These are phyloP conservation scores for Pilaira anomala DNA, from an alignment of 192 early-diverging fungal genomes.

Conservation along the genomic window DNA sequence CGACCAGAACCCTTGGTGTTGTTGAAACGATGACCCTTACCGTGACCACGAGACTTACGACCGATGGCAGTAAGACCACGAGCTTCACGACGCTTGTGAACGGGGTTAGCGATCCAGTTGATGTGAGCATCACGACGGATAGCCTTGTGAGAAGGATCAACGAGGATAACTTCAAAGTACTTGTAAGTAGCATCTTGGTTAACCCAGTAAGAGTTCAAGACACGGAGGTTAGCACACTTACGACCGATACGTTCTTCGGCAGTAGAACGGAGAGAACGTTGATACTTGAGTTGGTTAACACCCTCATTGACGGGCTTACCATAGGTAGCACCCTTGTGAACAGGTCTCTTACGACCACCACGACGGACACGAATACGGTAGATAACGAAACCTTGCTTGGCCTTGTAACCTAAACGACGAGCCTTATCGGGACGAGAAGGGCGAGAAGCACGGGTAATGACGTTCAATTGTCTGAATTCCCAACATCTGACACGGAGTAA, in stretches of 20 bases:
- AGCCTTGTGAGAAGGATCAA: conserved; percentile 95
- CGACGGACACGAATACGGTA: conserved; percentile 98
- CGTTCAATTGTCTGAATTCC: conserved; percentile 97
- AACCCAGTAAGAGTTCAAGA: conserved; percentile 99
- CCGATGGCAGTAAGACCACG: conserved; percentile 95
- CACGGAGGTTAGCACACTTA: conserved; percentile 95
- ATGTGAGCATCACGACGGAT: conserved; percentile 98
- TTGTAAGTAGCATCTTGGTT: conserved; percentile 99
- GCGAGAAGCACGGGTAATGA: conserved; percentile 97
- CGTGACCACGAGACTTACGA: conserved; percentile 96
- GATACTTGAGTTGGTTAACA: conserved; percentile 98
- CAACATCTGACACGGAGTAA: conserved; percentile 95
- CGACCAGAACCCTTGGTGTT: conserved; percentile 96
- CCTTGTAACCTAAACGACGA: conserved; percentile 96
- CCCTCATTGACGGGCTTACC: conserved; percentile 98
- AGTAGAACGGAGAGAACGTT: conserved; percentile 86
- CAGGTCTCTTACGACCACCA: conserved; percentile 96
- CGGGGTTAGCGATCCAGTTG: conserved; percentile 97
- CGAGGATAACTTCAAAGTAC: conserved; percentile 98
- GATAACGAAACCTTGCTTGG: conserved; percentile 99
- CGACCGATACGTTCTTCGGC: conserved; percentile 98
- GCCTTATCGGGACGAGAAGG: conserved; percentile 98
- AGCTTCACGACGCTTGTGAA: conserved; percentile 97
- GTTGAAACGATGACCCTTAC: conserved; percentile 96
- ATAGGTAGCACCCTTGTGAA: conserved; percentile 95